Evolutionary conservation across 768 basidiomycete genomes (phyloP), one percentile per base, ranked within the genome.

Genomic region (Dioszegia aurantiaca): DNA sequence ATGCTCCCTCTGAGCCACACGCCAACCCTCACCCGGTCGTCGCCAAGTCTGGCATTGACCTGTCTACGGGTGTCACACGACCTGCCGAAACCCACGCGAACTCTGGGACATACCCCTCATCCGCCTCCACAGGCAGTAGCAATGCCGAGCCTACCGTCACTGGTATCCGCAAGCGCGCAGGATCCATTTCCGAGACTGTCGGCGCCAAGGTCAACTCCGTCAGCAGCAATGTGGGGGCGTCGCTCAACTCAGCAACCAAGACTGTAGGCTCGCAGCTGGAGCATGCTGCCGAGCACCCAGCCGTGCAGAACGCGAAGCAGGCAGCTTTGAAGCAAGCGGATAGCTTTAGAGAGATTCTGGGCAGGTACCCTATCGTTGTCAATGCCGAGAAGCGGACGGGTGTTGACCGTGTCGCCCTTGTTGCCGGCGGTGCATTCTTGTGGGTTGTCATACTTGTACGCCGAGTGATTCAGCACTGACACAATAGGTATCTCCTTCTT

Each of bases 31-130:
- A 53, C 36, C 51, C 51, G 2, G 51, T 53, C 11, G 51, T 53
- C 21, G 51, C 51, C 51, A 53, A 53, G 51, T 53, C 51, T 16
- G 51, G 51, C 33, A 53, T 53, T 26, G 51, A 53, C 51, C 26
- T 53, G 8, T 53, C 51, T 27, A 53, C 51, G 10, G 51, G 51
- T 40, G 37, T 53, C 51, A 24, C 36, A 8, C 51, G 51, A 39
- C 69, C 84, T 9, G 43, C 55, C 44, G 55, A 48, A 21, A 84
- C 77, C 82, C 88, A 51, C 28, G 41, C 54, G 11, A 55, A 45
- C 54, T 43, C 54, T 6, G 54, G 42, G 19, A 43, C 54, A 1
- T 55, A 24, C 54, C 1, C 40, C 11, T n/a, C n/a, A n/a, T 27
- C 24, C 28, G 17, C 6, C 31, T n/a, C 40, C 16, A 21, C 27